Percentiles rank a stretch among this genome's conserved stretches.
These are phyloP conservation scores for Cruciata laevipes DNA, from an alignment of 257 asterid genomes.

Conservation along the genomic window DNA sequence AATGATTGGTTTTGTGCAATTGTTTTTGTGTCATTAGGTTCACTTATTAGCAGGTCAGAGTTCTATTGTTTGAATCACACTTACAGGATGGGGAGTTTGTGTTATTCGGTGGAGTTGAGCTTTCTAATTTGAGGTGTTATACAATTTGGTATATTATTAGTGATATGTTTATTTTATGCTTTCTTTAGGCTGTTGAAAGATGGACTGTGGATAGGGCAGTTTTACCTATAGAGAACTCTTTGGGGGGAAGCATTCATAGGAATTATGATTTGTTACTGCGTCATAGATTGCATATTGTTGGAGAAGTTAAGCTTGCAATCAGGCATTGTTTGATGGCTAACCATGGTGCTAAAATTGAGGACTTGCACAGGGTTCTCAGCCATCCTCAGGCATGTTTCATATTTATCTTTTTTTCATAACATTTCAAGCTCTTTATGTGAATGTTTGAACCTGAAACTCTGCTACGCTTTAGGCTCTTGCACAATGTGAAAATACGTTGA, in stretches of 20 bases:
- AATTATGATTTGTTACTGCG: conserved; percentile 94
- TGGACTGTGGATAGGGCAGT: conserved; percentile 98
- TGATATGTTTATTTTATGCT: neutral
- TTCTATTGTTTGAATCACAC: neutral
- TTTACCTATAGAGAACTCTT: conserved; percentile 90
- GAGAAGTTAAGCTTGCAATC: conserved; percentile 91
- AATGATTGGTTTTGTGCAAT: neutral
- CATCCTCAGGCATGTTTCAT: conserved; percentile 82
- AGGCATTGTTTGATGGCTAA: conserved; percentile 90
- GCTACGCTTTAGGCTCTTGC: conserved; percentile 81
- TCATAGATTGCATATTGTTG: conserved; percentile 90
- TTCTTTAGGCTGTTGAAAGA: conserved; percentile 78
- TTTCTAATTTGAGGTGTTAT: neutral
- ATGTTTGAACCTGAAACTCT: conserved; percentile 7
- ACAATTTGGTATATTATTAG: neutral
- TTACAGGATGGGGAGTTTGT: neutral
- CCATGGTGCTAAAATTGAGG: conserved; percentile 60
- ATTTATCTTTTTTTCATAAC: neutral
- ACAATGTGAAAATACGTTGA: conserved; percentile 91
- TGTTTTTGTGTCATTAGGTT: no score
- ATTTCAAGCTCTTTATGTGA: neutral
- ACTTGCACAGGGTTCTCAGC: conserved; percentile 86
- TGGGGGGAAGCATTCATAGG: conserved; percentile 98
- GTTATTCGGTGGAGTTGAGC: neutral
- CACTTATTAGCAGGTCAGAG: neutral